Evolutionary conservation across 495 filamentous ascomycete genomes (phyloP).

Genomic region (Hyaloscypha hepaticicola): DNA sequence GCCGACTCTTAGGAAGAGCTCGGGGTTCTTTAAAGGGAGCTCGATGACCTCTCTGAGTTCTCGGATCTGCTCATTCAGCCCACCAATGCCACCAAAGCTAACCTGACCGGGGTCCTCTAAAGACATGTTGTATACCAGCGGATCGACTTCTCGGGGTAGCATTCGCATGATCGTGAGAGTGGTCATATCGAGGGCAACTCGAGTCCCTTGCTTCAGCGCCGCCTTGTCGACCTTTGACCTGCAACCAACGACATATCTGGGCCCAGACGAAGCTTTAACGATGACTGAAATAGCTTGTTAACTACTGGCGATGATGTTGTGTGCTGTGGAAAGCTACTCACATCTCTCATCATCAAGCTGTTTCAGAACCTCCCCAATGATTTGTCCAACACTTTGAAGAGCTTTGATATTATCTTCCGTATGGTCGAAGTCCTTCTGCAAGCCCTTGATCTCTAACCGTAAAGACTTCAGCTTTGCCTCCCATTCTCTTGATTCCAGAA

Average conservation of each 20-base stretch:
- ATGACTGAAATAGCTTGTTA: slow-evolving; percentile 46
- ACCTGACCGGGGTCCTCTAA: slow-evolving; percentile 97
- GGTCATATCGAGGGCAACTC: slow-evolving; percentile 99
- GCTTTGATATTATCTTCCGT: slow-evolving; percentile 99
- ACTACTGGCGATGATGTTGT: slow-evolving; percentile 1
- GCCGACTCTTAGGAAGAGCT: slow-evolving; percentile 93
- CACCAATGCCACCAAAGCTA: slow-evolving; percentile 98
- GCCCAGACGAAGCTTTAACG: slow-evolving; percentile 91
- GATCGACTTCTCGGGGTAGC: slow-evolving; percentile 97
- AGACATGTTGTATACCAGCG: slow-evolving; percentile 99
- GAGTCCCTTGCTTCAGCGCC: slow-evolving; percentile 96
- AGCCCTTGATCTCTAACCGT: slow-evolving; percentile 88
- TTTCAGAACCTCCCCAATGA: slow-evolving; percentile 98
- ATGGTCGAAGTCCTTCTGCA: slow-evolving; percentile 92
- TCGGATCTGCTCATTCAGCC: slow-evolving; percentile 97
- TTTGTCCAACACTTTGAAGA: slow-evolving; percentile 97
- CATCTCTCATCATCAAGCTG: slow-evolving; percentile 99
- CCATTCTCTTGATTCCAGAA: slow-evolving; percentile 96
- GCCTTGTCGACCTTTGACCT: slow-evolving; percentile 95
- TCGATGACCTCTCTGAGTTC: slow-evolving; percentile 98
- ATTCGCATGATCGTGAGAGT: slow-evolving; percentile 99
- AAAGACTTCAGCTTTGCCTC: slow-evolving; percentile 93
- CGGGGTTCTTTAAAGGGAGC: slow-evolving; percentile 96
- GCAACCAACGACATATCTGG: slow-evolving; percentile 97
- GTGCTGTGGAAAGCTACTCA: slow-evolving; percentile 45